Evolutionary conservation across 176 grass and related monocot genomes (phyloP), one percentile per base, ranked within the genome.

Genomic region (Phragmites australis): DNA sequence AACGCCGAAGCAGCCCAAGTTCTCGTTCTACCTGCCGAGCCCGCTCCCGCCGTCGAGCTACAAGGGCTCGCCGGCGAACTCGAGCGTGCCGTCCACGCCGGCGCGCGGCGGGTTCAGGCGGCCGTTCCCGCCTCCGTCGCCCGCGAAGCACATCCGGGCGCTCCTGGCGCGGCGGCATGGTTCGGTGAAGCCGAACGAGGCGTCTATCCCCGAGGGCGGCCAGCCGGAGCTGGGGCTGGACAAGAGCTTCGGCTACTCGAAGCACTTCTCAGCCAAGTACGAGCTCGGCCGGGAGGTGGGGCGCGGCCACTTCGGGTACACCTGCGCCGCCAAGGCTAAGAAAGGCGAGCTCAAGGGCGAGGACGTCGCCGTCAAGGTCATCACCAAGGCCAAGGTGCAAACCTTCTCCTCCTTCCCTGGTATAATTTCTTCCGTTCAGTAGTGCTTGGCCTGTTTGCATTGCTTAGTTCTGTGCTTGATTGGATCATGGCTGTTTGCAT

Each of bases 281-380:
- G 97, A 99, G 32, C 90, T 99, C 43, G 97, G 86, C 25, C 90
- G 93, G 10, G 97, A 99, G 86, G 89, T 99, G 46, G 97, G 97
- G 11, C 88, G 97, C 11, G 97, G 97, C 13, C 97, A 99, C 88
- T 99, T 99, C 54, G 97, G 97, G 13, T 99, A 99, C 66, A 99
- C 97, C 42, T 99, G 93, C 72, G 67, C 75, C 9, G 97, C 90
- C 56, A 99, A 93, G 89, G 97, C 84, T 65, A 99, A 99, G 79
- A 99, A 96, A 63, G 93, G 97, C n/a, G 97, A 99, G 61, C 86
- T 88, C 84, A 99, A 96, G 55, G 90, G 97, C 23, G 84, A 96
- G 84, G 90, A 99, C 71, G 97, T 99, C 70, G 97, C 97, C 40
- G 86, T 99, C 83, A 99, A 99, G 82, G 93, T 99, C 87, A 96